phyloP scores from a whole-genome alignment of 768 basidiomycete species.

The Leucogyrophana mollusca region DNA sequence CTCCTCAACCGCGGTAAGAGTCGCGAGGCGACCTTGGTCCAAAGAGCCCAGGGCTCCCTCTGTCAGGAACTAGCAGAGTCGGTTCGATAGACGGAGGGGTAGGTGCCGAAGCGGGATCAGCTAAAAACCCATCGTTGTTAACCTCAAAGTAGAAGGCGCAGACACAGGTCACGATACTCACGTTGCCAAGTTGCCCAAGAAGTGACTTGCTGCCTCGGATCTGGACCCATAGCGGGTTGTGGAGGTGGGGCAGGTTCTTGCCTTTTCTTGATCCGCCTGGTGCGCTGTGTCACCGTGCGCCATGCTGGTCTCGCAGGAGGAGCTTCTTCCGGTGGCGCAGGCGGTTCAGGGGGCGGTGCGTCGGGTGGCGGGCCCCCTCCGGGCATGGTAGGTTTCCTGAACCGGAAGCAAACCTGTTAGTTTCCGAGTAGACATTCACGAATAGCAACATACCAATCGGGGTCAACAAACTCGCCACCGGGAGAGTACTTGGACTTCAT shows the following conservation, averaged over 20 bases:
- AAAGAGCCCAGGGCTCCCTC: constrained; percentile 66
- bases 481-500: constrained; percentile 77
- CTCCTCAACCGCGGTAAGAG: constrained; percentile 22
- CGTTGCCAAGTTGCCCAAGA: constrained; percentile 72
- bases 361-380: constrained; percentile 34
- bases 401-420: too few relatives aligned
- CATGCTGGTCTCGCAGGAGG: constrained; percentile 56
- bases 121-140: constrained; percentile 33
- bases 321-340: constrained; percentile 43
- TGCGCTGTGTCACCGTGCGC: constrained; percentile 48
- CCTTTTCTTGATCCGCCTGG: constrained; percentile 45
- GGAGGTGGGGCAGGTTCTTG: constrained; percentile 33
- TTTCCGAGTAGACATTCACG: too few relatives aligned
- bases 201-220: constrained; percentile 42
- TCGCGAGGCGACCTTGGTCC: constrained; percentile 69
- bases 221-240: constrained; percentile 22
- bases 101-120: constrained; percentile 54
- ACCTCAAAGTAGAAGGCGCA: constrained; percentile 1
- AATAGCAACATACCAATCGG: constrained; percentile 66
- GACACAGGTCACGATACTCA: constrained; percentile 34
- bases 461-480: constrained; percentile 77
- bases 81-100: constrained; percentile 63
- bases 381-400: constrained; percentile 45
- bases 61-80: constrained; percentile 58
- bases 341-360: constrained; percentile 43